Percentiles rank a stretch among this genome's conserved stretches.
Evolutionary conservation across 345 rosid species (phyloP).

Genomic region (Rhodomyrtus tomentosa): DNA sequence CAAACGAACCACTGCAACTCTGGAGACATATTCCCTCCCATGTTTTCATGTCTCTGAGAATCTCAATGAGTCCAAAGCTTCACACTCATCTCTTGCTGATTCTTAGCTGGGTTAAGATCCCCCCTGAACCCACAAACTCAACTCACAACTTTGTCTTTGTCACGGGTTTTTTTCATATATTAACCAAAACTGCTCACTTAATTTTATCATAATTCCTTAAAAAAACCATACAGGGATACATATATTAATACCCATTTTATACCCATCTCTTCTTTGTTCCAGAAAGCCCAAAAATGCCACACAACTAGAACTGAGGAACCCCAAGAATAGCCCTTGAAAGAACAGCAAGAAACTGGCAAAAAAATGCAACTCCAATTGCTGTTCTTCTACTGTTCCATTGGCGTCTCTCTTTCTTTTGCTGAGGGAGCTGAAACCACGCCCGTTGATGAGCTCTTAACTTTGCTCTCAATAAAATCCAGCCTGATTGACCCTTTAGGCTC

Average conservation of each 20-base stretch:
- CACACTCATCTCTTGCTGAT: constrained; percentile 33
- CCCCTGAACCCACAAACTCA: constrained; percentile 63
- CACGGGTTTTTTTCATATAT: not conserved
- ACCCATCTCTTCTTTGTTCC: constrained; percentile 22
- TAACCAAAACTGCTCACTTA: not conserved
- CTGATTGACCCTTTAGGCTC: constrained; percentile 42
- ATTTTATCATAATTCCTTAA: not conserved
- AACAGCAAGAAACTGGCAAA: not conserved
- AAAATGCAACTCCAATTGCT: constrained; percentile 29
- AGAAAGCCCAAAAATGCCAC: constrained; percentile 27
- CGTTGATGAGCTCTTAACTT: constrained; percentile 30
- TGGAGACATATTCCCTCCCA: constrained; percentile 69
- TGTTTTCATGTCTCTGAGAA: constrained; percentile 62
- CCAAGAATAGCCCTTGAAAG: not conserved
- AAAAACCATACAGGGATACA: not conserved
- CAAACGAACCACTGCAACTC: constrained; percentile 3
- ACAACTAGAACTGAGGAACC: constrained; percentile 5
- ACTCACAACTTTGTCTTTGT: not conserved
- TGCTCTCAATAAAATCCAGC: constrained; percentile 45
- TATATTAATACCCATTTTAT: constrained; percentile 4
- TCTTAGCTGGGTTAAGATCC: constrained; percentile 20
- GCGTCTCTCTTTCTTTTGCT: constrained; percentile 29
- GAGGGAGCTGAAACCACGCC: constrained; percentile 15
- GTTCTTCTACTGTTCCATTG: constrained; percentile 37
- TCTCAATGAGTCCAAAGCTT: constrained; percentile 47